Conservation (phyloP, 805 yeast species). For the Wickerhamomyces pijperi region DNA sequence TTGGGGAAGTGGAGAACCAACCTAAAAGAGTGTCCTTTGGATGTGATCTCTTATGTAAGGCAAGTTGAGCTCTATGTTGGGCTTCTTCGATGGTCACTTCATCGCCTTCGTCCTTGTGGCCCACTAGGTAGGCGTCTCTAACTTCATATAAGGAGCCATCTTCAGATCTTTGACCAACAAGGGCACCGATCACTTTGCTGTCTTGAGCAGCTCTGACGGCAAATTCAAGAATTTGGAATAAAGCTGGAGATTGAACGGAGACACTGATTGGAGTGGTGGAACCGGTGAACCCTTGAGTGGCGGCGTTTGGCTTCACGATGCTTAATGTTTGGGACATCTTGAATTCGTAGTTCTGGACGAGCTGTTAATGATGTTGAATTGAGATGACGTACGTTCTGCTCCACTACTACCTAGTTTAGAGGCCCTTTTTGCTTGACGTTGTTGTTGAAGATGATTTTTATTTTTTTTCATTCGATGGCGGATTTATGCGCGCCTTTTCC, state of each 20-base stretch:
- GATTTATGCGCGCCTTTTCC: not conserved
- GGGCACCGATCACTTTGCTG: conserved; percentile 67
- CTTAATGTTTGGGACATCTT: conserved; percentile 15
- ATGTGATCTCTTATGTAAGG: conserved; percentile 63
- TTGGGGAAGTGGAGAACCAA: conserved; percentile 62
- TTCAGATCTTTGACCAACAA: conserved; percentile 72
- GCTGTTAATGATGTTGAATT: too few species aligned
- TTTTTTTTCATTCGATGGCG: not conserved
- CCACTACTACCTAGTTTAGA: too few species aligned
- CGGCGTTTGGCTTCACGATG: conserved; percentile 19
- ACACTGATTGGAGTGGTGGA: conserved; percentile 36
- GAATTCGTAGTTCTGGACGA: too few species aligned
- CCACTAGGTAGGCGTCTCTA: conserved; percentile 70
- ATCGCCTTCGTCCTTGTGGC: conserved; percentile 65
- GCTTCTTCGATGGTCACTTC: conserved; percentile 70
- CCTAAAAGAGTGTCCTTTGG: conserved; percentile 75
- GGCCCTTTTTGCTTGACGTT: too few species aligned
- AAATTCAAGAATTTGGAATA: conserved; percentile 68
- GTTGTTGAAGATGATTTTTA: not conserved
- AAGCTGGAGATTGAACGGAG: conserved; percentile 55
- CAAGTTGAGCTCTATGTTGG: conserved; percentile 59
- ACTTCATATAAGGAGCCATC: conserved; percentile 70
- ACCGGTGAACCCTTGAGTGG: conserved; percentile 15
- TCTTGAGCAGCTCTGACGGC: conserved; percentile 45
- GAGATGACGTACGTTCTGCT: too few species aligned